These are phyloP conservation scores for Didymellaceae sp. DNA, from an alignment of 2,329 filamentous ascomycete species.

Conservation along the genomic window DNA sequence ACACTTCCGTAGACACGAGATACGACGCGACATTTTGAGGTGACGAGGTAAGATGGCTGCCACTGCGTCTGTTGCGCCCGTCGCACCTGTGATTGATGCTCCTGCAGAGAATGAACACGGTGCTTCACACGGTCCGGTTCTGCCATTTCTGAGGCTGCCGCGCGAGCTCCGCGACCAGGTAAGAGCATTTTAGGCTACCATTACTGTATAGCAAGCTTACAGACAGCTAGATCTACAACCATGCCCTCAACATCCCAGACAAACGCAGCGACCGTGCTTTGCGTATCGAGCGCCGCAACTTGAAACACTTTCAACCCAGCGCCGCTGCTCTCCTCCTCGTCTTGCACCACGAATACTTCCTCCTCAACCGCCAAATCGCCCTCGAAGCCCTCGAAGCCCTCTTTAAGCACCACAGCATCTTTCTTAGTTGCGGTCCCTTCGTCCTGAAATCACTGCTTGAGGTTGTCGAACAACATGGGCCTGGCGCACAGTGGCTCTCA, in stretches of 20 bases:
- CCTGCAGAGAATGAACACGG: slow-evolving; percentile 7
- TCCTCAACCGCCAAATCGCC: slow-evolving; percentile 44
- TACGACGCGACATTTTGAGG: slow-evolving; percentile 5
- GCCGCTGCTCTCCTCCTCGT: slow-evolving; percentile 41
- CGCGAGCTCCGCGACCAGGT: slow-evolving; percentile 48
- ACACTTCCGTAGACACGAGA: slow-evolving; percentile 21
- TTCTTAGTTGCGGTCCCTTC: slow-evolving; percentile 45
- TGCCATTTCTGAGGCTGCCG: slow-evolving; percentile 43
- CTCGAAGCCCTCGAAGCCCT: slow-evolving; percentile 45
- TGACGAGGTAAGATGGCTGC: slow-evolving; percentile 24
- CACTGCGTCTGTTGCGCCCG: slow-evolving; percentile 12
- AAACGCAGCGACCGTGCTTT: slow-evolving; percentile 33
- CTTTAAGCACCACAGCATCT: slow-evolving; percentile 43
- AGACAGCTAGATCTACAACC: slow-evolving; percentile 39
- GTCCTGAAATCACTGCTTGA: slow-evolving; percentile 41
- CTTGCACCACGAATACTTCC: slow-evolving; percentile 43
- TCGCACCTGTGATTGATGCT: slow-evolving; percentile 16
- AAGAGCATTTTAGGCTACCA: not conserved
- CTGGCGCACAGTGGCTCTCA: slow-evolving; percentile 38
- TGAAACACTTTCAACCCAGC: slow-evolving; percentile 42
- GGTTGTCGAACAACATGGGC: slow-evolving; percentile 34
- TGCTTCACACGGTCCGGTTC: slow-evolving; percentile 14
- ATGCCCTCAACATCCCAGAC: slow-evolving; percentile 35
- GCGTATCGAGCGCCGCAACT: slow-evolving; percentile 44
- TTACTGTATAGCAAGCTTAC: not conserved